Base-by-base conservation (phyloP, 108 stramenopile genomes). In the Skeletonema tropicum region DNA sequence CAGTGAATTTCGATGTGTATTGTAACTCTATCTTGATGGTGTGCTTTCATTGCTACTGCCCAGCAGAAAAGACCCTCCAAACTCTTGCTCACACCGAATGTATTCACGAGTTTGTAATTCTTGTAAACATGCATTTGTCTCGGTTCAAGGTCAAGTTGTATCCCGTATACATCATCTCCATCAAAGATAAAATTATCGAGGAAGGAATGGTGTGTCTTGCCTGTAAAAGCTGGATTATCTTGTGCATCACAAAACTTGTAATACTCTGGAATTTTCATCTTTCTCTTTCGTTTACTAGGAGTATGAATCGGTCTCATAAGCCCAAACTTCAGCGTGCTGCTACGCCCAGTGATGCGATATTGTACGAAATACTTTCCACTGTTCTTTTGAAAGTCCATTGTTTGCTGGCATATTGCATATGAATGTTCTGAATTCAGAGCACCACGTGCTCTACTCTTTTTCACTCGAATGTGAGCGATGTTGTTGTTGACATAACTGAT, bases 371-470 rank as follows among this genome's bases (percentile, higher is more conserved):
- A 30, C 65, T 14, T 30, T 25, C 65, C 65, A 30, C 2, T 30
- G 6, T 42, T 66, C 65, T 52, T 13, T 21, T 23, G 17, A 21
- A 52, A 52, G n/a, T 52, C 49, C 17, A 66, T 66, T 7, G 46
- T 30, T 29, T 30, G 65, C 26, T 66, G 65, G 17, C 65, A 66
- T 46, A 66, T 66, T 42, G 65, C 65, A 46, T 46, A 41, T 12
- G 39, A 42, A 25, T 5, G 21, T 2, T 23, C 21, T 21, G 21
- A 9, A 25, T 6, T 23, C 1, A 38, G 41, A 25, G 42, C 65
- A 46, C 21, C 13, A 14, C 39, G 23, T 8, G 23, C 7, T 42
- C 41, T 38, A n/a, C 26, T 10, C 10, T 38, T 66, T 46, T 46
- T 66, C 7, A 10, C 31, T 39, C 19, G 39, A 23, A 66, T 42